Evolutionary conservation across 2,329 filamentous ascomycete genomes (phyloP).

Genomic region (Talaromyces sp.): DNA sequence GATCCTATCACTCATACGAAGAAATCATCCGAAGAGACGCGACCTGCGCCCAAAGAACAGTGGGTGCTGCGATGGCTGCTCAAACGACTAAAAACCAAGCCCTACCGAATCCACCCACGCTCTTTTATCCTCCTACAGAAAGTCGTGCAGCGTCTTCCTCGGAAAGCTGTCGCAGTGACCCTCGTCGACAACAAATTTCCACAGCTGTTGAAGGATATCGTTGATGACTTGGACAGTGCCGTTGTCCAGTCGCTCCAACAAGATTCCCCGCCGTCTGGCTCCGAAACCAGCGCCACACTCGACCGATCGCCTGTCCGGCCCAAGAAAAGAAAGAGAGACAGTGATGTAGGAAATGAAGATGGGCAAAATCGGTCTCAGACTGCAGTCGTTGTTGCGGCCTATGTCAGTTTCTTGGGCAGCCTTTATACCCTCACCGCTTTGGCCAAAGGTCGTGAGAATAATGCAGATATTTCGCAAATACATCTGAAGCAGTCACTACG

Average conservation of each 20-base stretch:
- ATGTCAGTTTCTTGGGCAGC: conserved; percentile 29
- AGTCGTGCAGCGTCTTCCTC: conserved; percentile 64
- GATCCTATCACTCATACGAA: background rate
- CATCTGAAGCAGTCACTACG: conserved; percentile 37
- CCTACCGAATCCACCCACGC: conserved; percentile 38
- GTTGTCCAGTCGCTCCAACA: conserved; percentile 23
- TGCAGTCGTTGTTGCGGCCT: conserved; percentile 23
- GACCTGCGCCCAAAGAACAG: conserved; percentile 50
- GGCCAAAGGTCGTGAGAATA: conserved; percentile 20
- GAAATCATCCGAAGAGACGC: background rate
- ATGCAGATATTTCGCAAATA: conserved; percentile 28
- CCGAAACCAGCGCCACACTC: conserved; percentile 33
- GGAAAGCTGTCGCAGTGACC: conserved; percentile 64
- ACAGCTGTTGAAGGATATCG: conserved; percentile 58
- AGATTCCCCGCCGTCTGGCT: conserved; percentile 22
- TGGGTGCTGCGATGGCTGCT: conserved; percentile 64
- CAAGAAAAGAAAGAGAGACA: conserved; percentile 36
- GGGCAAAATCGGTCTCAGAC: background rate
- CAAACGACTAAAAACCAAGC: conserved; percentile 50
- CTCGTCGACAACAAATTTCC: conserved; percentile 67
- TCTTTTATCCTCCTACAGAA: conserved; percentile 56
- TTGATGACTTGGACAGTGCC: conserved; percentile 50
- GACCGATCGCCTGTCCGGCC: conserved; percentile 22
- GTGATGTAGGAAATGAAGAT: conserved; percentile 22
- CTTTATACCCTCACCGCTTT: conserved; percentile 27